Percentiles rank a stretch among this genome's conserved stretches.
Evolutionary conservation across 192 early-diverging fungal genomes (phyloP).

Genomic region (Backusella tuberculispora): DNA sequence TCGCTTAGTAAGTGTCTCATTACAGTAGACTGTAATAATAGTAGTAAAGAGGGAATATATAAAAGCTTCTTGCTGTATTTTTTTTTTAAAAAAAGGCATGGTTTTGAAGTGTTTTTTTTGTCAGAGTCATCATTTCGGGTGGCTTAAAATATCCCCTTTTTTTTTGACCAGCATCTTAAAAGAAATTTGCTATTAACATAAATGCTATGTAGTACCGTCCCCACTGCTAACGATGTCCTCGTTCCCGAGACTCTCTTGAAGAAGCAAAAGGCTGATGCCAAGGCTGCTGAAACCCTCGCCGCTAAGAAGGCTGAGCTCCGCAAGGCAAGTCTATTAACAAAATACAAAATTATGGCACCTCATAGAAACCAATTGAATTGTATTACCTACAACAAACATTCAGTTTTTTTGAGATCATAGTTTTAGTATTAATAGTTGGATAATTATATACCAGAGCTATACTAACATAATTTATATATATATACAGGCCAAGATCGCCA

Average conservation of each 20-base stretch:
- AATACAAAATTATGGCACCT: not conserved
- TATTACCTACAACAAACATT: not conserved
- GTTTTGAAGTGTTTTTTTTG: not conserved
- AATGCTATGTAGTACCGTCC: conserved; percentile 49
- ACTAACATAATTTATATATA: not conserved
- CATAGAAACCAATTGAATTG: not conserved
- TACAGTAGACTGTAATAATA: not conserved
- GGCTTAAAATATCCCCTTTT: conserved; percentile 23
- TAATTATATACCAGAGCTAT: no score
- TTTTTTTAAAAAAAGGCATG: not conserved
- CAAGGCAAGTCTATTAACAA: conserved; percentile 46
- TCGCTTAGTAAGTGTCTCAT: conserved; percentile 28
- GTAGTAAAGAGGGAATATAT: not conserved
- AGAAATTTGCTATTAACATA: not conserved
- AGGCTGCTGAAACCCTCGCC: conserved; percentile 67
- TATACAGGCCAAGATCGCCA: conserved; percentile 56
- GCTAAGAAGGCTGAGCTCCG: conserved; percentile 53
- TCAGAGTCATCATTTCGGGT: conserved; percentile 15
- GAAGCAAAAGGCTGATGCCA: conserved; percentile 80
- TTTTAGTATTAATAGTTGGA: not conserved
- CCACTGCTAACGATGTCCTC: conserved; percentile 72
- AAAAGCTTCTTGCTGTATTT: not conserved
- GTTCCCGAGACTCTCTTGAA: conserved; percentile 89
- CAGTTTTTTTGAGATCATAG: not conserved
- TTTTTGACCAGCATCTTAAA: not conserved